Evolutionary conservation across 2,329 filamentous ascomycete species (phyloP), one percentile per base, ranked within the genome.

Genomic region (Cladophialophora yegresii): DNA sequence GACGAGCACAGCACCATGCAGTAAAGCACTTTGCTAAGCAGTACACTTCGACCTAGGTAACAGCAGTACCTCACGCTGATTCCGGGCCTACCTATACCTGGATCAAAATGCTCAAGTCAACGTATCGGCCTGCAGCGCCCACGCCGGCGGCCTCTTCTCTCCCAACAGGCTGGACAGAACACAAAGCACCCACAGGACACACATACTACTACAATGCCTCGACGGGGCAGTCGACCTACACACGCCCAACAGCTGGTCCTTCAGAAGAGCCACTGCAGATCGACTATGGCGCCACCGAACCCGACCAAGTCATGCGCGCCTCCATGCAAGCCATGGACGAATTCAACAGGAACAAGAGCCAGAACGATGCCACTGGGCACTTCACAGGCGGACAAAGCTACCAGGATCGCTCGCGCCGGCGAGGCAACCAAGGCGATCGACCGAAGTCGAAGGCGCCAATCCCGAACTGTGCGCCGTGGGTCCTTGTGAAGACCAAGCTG

Each of bases 401-500:
- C 70, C 83, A 87, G 56, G 81, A 85, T 54, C 81, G 87, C 64
- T 58, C 58, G 8, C 86, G 87, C 33, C 82, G 83, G 51, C 85
- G 84, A n/a, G 87, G 91, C 67, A 90, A 88, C 0, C 77, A 84
- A 53, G 95, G 98, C 75, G 70, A 72, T 61, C 88, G 89, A 68
- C 95, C 95, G 2, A 91, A 89, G 77, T 87, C 88, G 30, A 93
- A 91, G 74, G 85, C 90, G 62, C 74, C 83, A 5, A 95, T 99
- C 53, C 92, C 92, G 0, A 89, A 89, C 2, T 90, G 87, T 71
- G 88, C 90, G 71, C 90, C 92, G 16, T 99, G 95, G 95, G 78
- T 96, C 0, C 81, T 99, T 3, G 91, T 99, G n/a, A 91, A 89
- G 74, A 99, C 95, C 0, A 97, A 92, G 74, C 87, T 93, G 67